phyloP scores from a whole-genome alignment of 2,329 filamentous ascomycete species.

The Penicillium psychrosexuale region DNA sequence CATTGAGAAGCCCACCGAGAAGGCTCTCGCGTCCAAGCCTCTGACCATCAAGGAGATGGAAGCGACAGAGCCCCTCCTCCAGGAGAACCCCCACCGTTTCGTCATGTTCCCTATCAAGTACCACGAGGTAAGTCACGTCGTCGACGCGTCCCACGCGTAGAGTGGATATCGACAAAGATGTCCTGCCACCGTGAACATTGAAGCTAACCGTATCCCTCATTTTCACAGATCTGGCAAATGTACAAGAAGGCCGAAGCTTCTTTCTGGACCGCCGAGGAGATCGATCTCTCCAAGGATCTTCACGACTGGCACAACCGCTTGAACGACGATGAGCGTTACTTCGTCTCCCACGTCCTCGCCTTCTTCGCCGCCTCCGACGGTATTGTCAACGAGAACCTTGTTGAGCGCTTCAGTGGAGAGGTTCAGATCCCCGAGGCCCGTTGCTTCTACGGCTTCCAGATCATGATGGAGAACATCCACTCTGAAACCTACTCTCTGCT shows the following conservation, averaged over 20 bases:
- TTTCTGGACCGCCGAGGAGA: constrained; percentile 99
- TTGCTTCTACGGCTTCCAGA: constrained; percentile 99
- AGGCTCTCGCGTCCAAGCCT: constrained; percentile 43
- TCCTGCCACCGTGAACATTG: neutral
- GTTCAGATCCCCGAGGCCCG: constrained; percentile 97
- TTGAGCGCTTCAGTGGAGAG: constrained; percentile 95
- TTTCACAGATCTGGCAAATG: constrained; percentile 93
- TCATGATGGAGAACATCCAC: constrained; percentile 99
- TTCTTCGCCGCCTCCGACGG: constrained; percentile 99
- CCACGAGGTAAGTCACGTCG: constrained; percentile 78
- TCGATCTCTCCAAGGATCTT: constrained; percentile 96
- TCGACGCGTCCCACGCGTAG: constrained; percentile 62
- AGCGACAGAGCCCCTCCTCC: constrained; percentile 81
- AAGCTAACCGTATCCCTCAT: constrained; percentile 11
- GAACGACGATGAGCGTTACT: constrained; percentile 96
- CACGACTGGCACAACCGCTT: constrained; percentile 99
- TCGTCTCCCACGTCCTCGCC: constrained; percentile 95
- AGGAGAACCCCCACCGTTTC: constrained; percentile 94
- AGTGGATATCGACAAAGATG: constrained; percentile 47
- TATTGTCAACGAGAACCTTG: constrained; percentile 98
- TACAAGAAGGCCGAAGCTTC: constrained; percentile 99
- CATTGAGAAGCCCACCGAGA: constrained; percentile 54
- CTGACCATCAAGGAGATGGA: constrained; percentile 64
- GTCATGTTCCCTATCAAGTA: constrained; percentile 99
- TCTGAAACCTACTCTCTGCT: constrained; percentile 98